Evolutionary conservation across 176 grass and related monocot species (phyloP), one percentile per base, ranked within the genome.

Genomic region (Oryza meyeriana): DNA sequence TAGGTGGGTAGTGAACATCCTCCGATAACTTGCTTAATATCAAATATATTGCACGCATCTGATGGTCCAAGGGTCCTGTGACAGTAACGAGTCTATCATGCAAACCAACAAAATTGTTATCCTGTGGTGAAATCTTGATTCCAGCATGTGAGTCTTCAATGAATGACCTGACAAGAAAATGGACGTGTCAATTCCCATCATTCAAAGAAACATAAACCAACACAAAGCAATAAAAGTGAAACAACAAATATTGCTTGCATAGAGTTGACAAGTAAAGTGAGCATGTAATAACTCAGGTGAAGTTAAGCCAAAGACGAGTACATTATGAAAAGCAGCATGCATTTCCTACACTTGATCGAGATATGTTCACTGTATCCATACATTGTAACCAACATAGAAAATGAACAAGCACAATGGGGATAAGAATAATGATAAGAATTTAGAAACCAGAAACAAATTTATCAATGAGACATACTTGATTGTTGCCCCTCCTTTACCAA

Each of bases 121-220:
- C 93, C 83, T 99, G 96, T 31, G 89, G 96, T 35, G 96, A 99
- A 82, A 99, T 95, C 78, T 95, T 99, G 66, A 99, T 99, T 75
- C 90, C 96, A 78, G 96, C 96, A 81, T 89, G 85, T 16, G 96
- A 93, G 12, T 98, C 90, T 90, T 99, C 96, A 74, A 99, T 93
- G 73, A 95, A 93, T 7, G 96, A 89, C 85, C 92, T 98, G 86
- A 78, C 81, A 30, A 65, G 5, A 73, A 50, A 79, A 57, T 11
- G 40, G 45, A 16, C 34, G 41, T 6, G 73, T 8, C 32, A 81
- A 52, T 10, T 69, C 41, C 77, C 47, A 77, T 59, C 47, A 77
- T 66, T 42, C 29, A 20, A 64, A 76, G 14, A 18, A 70, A 57
- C 44, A 45, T 20, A 50, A 65, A 88, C 1, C 34, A 71, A 84